Base-by-base conservation (phyloP, 2,329 filamentous ascomycete species). In the Pseudonectria foliicola region DNA sequence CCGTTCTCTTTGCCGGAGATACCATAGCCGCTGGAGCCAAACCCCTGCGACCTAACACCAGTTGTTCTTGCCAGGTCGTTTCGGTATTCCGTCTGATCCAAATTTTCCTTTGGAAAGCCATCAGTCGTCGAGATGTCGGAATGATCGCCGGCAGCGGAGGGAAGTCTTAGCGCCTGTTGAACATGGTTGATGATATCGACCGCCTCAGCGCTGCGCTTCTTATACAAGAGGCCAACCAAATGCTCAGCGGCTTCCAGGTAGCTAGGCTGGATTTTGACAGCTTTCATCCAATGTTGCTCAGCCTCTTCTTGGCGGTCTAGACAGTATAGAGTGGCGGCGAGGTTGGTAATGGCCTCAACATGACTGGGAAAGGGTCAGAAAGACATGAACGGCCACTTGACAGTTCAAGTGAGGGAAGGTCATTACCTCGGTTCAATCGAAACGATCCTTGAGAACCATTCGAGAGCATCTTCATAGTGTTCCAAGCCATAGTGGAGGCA, bases 221-320 rank as follows among this genome's bases (percentile, higher is more conserved):
- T 85, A 55, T 90, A 95, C 13, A 96, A 62, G 30, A 96, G 67
- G 1, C 88, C 87, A 21, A 96, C 85, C 2, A 98, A 73, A 64
- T 96, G 89, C 57, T 98, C 92, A 3, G 92, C 87, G 7, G 92
- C 89, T 63, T 98, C 92, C 38, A 98, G 84, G 61, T 94, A 93
- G 54, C 80, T 84, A 1, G 92, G 92, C 7, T 85, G 80, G 38
- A 85, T 67, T 53, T 80, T 84, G 16, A 96, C 79, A n/a, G 88
- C 88, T 41, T 75, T 77, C 45, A 82, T 69, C 92, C 92, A 98
- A 53, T 88, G 75, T 38, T 79, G 73, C 55, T 95, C 82, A 6
- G 92, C 92, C 53, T 96, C 90, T 31, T 82, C 74, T 39, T 82
- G 82, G 39, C 83, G 80, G 41, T 86, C 80, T 8, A 96, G 72